Base-by-base conservation (phyloP, 1,284 basidiomycete species). In the Ceratobasidium sp. region DNA sequence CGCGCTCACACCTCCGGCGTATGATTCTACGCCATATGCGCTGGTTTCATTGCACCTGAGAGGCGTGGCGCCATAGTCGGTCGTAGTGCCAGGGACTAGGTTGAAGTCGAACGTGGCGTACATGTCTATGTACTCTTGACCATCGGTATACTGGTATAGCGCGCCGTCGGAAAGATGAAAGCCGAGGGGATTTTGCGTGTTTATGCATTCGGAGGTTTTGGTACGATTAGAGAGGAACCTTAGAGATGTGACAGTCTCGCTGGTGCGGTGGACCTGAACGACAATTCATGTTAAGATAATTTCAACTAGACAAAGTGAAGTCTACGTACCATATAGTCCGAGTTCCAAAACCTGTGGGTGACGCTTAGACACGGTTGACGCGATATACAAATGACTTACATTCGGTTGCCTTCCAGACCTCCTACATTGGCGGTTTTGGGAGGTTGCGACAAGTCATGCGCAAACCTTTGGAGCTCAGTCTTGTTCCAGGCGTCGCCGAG, bases 91-190 rank as follows among this genome's bases (percentile, higher is more conserved):
- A 3, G 91, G 91, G 57, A 93, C 88, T 19, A 91, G 82, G 78
- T 91, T 87, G 91, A 91, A 93, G 79, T 93, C 90, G 90, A 90
- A 91, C 1, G 87, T 85, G 0, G 87, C 90, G 7, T 86, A 83
- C 31, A 91, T 90, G 78, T 92, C 89, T 79, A 89, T 87, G 80
- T 92, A 92, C 81, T 92, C 91, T 74, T 86, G 82, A 1, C 91
- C 91, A 33, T 84, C 81, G 45, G 89, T 77, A 80, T 92, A 90
- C 4, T 89, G 90, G 81, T 89, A 90, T 6, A 89, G 80, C 0
- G 86, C 85, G 0, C 91, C 91, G 76, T 92, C 90, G 0, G 89
- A 85, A 4, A 92, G 83, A 78, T 92, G 90, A 82, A 91, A 91
- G 0, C 90, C 91, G 17, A 87, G 82, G 3, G 87, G 88, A 77